Evolutionary conservation across 1,284 basidiomycete genomes (phyloP).

Genomic region (Cutaneotrichosporon mucoides): DNA sequence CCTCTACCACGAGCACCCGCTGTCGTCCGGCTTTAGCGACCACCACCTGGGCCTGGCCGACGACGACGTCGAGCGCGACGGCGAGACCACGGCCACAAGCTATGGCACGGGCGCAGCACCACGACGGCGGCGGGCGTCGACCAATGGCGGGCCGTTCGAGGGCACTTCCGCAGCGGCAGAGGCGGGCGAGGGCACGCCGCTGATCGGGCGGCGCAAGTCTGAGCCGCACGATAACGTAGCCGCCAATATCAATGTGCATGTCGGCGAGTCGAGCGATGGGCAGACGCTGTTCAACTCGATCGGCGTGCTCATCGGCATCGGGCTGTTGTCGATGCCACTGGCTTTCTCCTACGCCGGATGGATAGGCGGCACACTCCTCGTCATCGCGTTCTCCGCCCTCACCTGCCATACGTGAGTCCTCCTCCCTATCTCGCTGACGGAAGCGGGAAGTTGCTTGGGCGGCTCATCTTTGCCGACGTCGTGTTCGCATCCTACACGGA

Average conservation of each 20-base stretch:
- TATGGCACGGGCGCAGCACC: no score
- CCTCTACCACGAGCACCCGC: not conserved
- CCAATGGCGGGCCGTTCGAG: no score
- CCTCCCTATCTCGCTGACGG: not conserved
- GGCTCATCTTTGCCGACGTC: conserved; percentile 66
- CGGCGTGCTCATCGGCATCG: conserved; percentile 80
- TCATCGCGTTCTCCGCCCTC: conserved; percentile 70
- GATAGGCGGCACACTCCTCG: conserved; percentile 67
- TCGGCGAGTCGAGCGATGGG: not conserved
- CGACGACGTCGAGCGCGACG: not conserved
- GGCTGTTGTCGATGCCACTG: conserved; percentile 81
- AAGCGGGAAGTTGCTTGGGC: conserved; percentile 78
- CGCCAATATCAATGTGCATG: not conserved
- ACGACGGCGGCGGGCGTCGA: no score
- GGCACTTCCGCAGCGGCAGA: no score
- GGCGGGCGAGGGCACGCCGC: no score
- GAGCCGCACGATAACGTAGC: not conserved
- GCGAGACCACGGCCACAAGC: no score
- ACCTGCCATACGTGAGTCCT: conserved; percentile 78
- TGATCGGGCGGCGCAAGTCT: not conserved
- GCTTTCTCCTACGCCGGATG: conserved; percentile 85
- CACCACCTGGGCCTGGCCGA: not conserved
- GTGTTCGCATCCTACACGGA: conserved; percentile 77
- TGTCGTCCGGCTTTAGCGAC: not conserved
- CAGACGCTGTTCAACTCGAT: conserved; percentile 80